Evolutionary conservation across 768 basidiomycete genomes (phyloP), one percentile per base, ranked within the genome.

Genomic region (Termitomyces titanicus): DNA sequence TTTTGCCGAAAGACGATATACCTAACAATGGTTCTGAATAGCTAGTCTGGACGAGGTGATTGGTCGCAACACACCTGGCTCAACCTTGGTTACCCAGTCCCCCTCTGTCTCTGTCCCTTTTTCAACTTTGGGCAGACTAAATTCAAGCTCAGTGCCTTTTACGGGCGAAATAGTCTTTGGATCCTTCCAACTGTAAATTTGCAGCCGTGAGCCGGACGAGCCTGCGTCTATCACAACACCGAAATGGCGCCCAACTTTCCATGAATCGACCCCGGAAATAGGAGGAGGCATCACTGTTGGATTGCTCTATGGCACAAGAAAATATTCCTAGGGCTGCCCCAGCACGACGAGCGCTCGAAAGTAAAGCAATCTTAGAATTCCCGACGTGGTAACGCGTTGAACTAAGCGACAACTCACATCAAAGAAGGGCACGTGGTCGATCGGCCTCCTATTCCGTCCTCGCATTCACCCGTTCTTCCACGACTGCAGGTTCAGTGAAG

Each of bases 191-290:
- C 92, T 94, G 74, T 99, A 98, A 62, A 98, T 93, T 70, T 98
- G 95, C 34, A 98, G 76, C 51, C 97, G 78, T 5, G 96, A 98
- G 27, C 97, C 97, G 22, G 94, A 98, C 68, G 94, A 97, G 57
- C 97, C 97, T 67, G 97, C 97, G 77, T 99, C 97, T 70, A 99
- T 92, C 59, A 98, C 94, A 56, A 98, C 82, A 56, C 92, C 94
- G 71, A 93, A 96, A 63, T 87, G 85, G 61, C 93, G 85, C 53
- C 84, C 84, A 56, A 80, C 72, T 53, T 90, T 80, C 92, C 92
- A 94, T 58, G 85, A 72, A 67, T 92, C 83, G 61, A 77, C 77
- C 51, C 74, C 81, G 55, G 79, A 2, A 51, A 51, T 82, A 56
- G 88, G 86, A 47, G 92, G 88, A 43, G 89, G 86, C 92, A 94